Evolutionary conservation across 1,139 yeast species (phyloP), one percentile per base, ranked within the genome.

Genomic region (Saccharomycopsis phalli): DNA sequence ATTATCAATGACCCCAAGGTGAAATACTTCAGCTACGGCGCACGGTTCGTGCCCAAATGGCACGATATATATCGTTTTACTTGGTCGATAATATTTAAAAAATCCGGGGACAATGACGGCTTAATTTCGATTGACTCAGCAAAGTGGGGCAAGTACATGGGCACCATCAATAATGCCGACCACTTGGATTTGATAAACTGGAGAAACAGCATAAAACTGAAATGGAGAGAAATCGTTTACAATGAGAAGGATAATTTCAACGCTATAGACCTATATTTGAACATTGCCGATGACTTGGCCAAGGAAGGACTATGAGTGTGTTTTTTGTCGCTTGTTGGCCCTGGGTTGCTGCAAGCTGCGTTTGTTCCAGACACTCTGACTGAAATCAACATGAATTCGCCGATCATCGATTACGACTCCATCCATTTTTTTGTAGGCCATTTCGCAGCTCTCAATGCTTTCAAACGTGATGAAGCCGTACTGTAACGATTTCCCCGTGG

Each of bases 171-270:
- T 34, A 69, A 77, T 48, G 87, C 83, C 3, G 95, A 87, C 57
- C 96, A 87, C 58, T 63, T 84, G 49, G 95, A 87, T 55, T 64
- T 86, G 44, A 82, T 86, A 34, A 86, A 86, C 51, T 83, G 93
- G 93, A 72, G 81, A 37, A 81, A 80, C 51, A 57, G 66, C n/a
- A 47, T 71, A 3, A 66, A 75, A 45, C 63, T 66, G 37, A 54
- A 56, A 0, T 47, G 65, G 48, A 55, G 54, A 33, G 55, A 55
- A 4, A 36, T 51, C 20, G 53, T 53, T 3, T 34, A 47, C 4
- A 47, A 51, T 22, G 50, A 51, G 30, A 54, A 58, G n/a, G 70
- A 74, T 3, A 61, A 64, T 14, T 81, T 83, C 52, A 74, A 82
- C 52, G 82, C 94, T 0, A 65, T 81, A 28, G 83, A 86, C 3